phyloP scores from a whole-genome alignment of 495 filamentous ascomycete species.

The Zalerion maritima region DNA sequence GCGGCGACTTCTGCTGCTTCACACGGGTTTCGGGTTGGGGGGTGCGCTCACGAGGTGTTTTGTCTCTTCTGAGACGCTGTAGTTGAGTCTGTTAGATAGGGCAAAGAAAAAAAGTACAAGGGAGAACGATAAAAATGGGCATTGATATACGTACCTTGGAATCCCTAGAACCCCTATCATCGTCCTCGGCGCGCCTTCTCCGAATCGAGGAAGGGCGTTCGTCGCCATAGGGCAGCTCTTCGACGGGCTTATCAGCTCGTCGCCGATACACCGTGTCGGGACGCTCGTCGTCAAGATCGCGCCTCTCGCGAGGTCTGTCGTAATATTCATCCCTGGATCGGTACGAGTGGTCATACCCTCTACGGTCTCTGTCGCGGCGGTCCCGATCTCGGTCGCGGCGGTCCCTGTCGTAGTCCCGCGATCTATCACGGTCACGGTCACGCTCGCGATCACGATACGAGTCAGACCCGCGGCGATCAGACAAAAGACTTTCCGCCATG shows the following conservation, averaged over 20 bases:
- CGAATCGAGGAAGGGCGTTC: slow-evolving; percentile 47
- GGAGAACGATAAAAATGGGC: not conserved
- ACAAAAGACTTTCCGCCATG: slow-evolving; percentile 45
- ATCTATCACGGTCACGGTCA: slow-evolving; percentile 32
- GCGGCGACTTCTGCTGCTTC: slow-evolving; percentile 37
- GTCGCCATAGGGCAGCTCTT: slow-evolving; percentile 81
- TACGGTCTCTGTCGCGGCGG: slow-evolving; percentile 20
- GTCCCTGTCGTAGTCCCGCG: slow-evolving; percentile 28
- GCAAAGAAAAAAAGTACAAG: slow-evolving; percentile 1
- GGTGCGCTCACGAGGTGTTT: slow-evolving; percentile 43
- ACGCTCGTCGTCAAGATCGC: slow-evolving; percentile 74
- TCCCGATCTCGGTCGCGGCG: slow-evolving; percentile 30
- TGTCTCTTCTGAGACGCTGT: slow-evolving; percentile 48
- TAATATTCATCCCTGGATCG: slow-evolving; percentile 36
- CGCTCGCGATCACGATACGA: slow-evolving; percentile 38
- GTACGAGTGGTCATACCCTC: slow-evolving; percentile 29
- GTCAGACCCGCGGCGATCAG: slow-evolving; percentile 33
- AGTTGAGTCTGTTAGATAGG: slow-evolving; percentile 8
- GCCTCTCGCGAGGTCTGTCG: slow-evolving; percentile 52
- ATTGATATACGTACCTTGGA: slow-evolving; percentile 35
- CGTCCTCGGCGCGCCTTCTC: slow-evolving; percentile 59
- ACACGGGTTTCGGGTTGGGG: slow-evolving; percentile 37
- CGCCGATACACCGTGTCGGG: slow-evolving; percentile 70
- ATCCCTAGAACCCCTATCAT: slow-evolving; percentile 50
- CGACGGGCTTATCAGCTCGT: slow-evolving; percentile 60